Base-by-base conservation (phyloP, 495 filamentous ascomycete genomes). In the Trichoderma asperelloides region DNA sequence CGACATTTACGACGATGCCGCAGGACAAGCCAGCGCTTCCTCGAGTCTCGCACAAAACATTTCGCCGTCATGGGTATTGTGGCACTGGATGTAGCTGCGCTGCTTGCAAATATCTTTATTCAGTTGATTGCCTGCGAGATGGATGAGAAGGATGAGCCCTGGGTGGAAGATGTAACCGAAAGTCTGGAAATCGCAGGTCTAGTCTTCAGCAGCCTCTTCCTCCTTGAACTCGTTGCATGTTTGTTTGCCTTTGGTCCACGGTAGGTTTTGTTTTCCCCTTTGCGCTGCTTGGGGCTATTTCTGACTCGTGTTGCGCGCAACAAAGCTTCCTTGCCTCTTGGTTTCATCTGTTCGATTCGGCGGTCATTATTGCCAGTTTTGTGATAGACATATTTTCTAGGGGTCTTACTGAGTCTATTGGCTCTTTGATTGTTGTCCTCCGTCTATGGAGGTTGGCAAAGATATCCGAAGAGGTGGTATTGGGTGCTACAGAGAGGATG, bases 401-500 rank as follows among this genome's bases (percentile, higher is more conserved):
- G 64, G 86, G 86, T 62, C 73, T 85, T 3, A 74, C 82, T 5
- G 84, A 86, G 73, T 84, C 89, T 73, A 80, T 88, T 7, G 86
- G 82, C 5, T 86, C 84, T 3, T 76, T 90, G 2, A 80, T 90
- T 39, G 80, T 91, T 60, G 76, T 88, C 2, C 73, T 90, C 64
- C 81, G 88, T 65, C 77, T 91, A 1, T 89, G 87, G 86, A 81
- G 88, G 30, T 81, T 91, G 41, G 84, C 89, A 70, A 87, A 89
- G 77, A 88, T 89, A 64, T 79, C 87, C 18, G 85, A 89, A 65
- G 87, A 89, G 75, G 75, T 88, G 63, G 81, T 80, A 33, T 79
- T 84, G n/a, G 85, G 82, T 5, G 84, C 82, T 37, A 74, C 80
- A 41, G 86, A 88, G 74, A 77, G 82, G 69, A 78, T 84, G 76